Base-by-base conservation (phyloP, 306 rosid genomes). In the Comarum palustre region DNA sequence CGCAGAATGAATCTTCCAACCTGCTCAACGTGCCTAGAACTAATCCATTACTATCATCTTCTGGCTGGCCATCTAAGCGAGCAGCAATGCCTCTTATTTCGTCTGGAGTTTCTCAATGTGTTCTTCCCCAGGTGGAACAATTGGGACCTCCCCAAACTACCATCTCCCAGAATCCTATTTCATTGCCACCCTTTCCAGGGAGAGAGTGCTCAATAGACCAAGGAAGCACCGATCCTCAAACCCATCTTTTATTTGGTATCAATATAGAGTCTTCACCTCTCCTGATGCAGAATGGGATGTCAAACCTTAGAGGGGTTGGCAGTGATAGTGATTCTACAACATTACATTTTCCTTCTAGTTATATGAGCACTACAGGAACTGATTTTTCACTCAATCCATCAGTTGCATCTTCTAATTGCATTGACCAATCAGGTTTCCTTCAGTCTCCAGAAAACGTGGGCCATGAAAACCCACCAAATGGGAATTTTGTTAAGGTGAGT, bases 111-210 rank as follows among this genome's bases (percentile, higher is more conserved):
- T 68, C 96, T 78, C 97, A 90, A 71, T 86, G 86, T 77, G 80
- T 69, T 77, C 78, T 91, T 58, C 82, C 92, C 75, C 98, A 85
- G 76, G 77, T 78, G 63, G 96, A 89, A 73, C 95, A 89, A 73
- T 75, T 93, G 74, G 93, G 90, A 66, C 84, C 78, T 72, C 81
- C 92, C 14, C 97, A 72, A 60, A 75, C 76, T 34, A 78, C 83
- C 9, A 25, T 87, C 68, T 83, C 95, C 47, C 90, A 77, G 41
- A 84, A 81, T 84, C 69, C 84, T 66, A 45, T 91, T 74, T 82
- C 96, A 2, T 86, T 94, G 81, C 97, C 99, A 5, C 99, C 99
- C 19, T 94, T 94, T 84, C 99, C 99, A 8, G 97, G 97, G 29
- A 84, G 96, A 83, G 99, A 89, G 78, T 91, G 92, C 87, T 58